Base-by-base conservation (phyloP, 768 basidiomycete species). In the Termitomyces sp. region DNA sequence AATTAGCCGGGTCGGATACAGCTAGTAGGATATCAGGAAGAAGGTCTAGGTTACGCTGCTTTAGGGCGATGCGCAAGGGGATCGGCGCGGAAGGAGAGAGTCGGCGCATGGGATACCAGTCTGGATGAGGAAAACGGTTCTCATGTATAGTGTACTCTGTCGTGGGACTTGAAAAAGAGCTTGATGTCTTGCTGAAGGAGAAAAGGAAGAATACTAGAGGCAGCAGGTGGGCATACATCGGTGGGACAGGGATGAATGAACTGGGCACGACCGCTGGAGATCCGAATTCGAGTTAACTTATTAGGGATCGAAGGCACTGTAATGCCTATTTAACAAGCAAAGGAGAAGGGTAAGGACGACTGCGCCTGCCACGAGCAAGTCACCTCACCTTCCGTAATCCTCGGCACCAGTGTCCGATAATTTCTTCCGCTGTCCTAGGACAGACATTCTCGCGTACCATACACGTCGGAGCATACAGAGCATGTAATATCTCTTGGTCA, bases 51-150 rank as follows among this genome's bases (percentile, higher is more conserved):
- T 76, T 74, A 18, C 58, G 57, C 65, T 78, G 78, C 48, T 70
- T 71, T 51, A 79, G 71, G 2, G 68, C 76, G 40, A 78, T 69
- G 33, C 72, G 71, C 12, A 78, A 2, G 75, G 76, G 18, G 18
- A 33, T n/a, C 5, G 18, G 7, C 3, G 61, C 6, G 22, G 39
- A n/a, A 11, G 45, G 22, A 8, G 32, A 13, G 38, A 50, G 54
- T 35, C 54, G 54, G 16, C 52, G 59, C 35, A 20, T 49, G 44
- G 13, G 42, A 18, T 20, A 18, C 50, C 39, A 49, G 36, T 45
- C 65, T 1, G 61, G 61, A 39, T 67, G 59, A 7, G 59, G 42
- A 9, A 50, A 57, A 33, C 71, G 70, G 59, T 66, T 70, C 57
- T 76, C 74, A 60, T 75, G 73, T 7, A 74, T 59, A n/a, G 68